Base-by-base conservation (phyloP, 73 alveolate genomes). In the Halteria grandinella region DNA sequence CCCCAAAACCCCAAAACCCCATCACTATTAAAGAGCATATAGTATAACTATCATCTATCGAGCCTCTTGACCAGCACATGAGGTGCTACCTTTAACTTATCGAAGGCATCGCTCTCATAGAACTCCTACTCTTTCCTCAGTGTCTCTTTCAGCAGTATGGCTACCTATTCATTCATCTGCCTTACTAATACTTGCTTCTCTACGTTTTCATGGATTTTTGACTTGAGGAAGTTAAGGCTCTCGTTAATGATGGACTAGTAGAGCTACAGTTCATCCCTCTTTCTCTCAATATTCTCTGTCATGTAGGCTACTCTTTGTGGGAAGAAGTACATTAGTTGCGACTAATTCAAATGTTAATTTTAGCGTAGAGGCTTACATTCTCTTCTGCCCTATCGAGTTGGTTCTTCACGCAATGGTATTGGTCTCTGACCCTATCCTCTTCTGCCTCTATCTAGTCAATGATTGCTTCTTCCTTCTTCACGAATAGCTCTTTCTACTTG, bases 1-100 rank as follows among this genome's bases (percentile, higher is more conserved):
- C n/a, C n/a, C n/a, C n/a, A n/a, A n/a, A n/a, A n/a, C n/a, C n/a
- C n/a, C n/a, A n/a, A n/a, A n/a, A n/a, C n/a, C n/a, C n/a, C n/a
- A n/a, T n/a, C n/a, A n/a, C n/a, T n/a, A n/a, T n/a, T n/a, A n/a
- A n/a, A n/a, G n/a, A n/a, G n/a, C n/a, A n/a, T n/a, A n/a, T n/a
- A n/a, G n/a, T n/a, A n/a, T n/a, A n/a, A n/a, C n/a, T n/a, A n/a
- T n/a, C n/a, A n/a, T 37, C 77, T 60, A 2, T 60, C 77, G 8
- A 60, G 37, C 34, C 77, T 60, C 40, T 60, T 60, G n/a, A 60
- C 58, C 55, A 36, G 20, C 7, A 60, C 77, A 60, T 14, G 43
- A 23, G 77, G 77, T 10, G 77, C 60, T 4, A 59, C 43, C 25
- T 60, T 60, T 6, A 60, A 49, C 34, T 60, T 60, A 39, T 60